These are phyloP conservation scores for Kwoniella dendrophila DNA, from an alignment of 768 basidiomycete genomes.

Conservation along the genomic window DNA sequence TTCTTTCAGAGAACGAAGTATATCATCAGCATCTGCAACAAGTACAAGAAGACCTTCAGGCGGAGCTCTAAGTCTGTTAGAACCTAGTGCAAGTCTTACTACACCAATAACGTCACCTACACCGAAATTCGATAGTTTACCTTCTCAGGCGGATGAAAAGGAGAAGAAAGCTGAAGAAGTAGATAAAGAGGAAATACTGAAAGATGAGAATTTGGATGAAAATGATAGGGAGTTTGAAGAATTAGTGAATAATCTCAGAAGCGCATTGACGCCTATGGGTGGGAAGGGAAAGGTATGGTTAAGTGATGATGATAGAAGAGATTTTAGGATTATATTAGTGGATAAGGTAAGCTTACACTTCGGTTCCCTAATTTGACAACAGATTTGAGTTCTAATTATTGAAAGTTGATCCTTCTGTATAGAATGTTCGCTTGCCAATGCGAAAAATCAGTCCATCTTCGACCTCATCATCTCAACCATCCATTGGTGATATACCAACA, in stretches of 20 bases:
- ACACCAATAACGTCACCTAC: conserved; percentile 31
- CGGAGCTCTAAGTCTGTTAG: conserved; percentile 16
- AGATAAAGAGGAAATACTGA: neutral
- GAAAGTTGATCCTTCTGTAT: neutral
- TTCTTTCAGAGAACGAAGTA: conserved; percentile 26
- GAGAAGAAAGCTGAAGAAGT: neutral
- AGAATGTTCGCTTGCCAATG: conserved; percentile 81
- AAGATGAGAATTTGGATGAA: conserved; percentile 9
- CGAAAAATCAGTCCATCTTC: conserved; percentile 64
- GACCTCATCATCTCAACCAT: conserved; percentile 54
- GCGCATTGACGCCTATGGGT: conserved; percentile 30
- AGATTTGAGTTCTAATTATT: neutral
- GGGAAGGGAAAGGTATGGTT: conserved; percentile 50
- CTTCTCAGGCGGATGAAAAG: conserved; percentile 8
- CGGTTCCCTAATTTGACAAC: neutral
- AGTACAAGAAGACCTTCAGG: conserved; percentile 19
- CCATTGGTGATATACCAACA: conserved; percentile 58
- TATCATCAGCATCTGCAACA: conserved; percentile 13
- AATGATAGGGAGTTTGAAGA: conserved; percentile 43
- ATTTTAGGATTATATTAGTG: conserved; percentile 81
- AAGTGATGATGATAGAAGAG: conserved; percentile 29
- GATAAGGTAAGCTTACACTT: conserved; percentile 64
- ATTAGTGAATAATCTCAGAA: conserved; percentile 39
- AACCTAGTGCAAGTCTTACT: conserved; percentile 18
- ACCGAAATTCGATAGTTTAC: conserved; percentile 8